A percentile compares a stretch with the other conserved stretches of the same genome.
Conservation (phyloP, 2,329 filamentous ascomycete species). For the Colletotrichum siamense region DNA sequence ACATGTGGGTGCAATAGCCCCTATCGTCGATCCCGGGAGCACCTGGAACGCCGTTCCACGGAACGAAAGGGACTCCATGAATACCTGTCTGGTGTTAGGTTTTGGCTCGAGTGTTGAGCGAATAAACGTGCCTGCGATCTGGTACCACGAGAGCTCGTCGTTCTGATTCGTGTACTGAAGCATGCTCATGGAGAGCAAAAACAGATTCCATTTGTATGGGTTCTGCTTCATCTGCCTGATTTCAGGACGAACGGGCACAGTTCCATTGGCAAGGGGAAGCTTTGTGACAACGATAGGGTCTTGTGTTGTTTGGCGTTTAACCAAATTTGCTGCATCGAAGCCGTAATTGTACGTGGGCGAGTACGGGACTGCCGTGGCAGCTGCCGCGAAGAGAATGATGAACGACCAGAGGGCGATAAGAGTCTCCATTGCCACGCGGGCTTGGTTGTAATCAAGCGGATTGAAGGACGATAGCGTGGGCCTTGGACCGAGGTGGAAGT, state of each 20-base stretch:
- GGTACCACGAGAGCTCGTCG: constrained; percentile 74
- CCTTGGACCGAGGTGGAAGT: background rate
- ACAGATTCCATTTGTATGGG: constrained; percentile 75
- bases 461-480: background rate
- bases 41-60: constrained; percentile 59
- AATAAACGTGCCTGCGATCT: constrained; percentile 68
- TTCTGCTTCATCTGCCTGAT: constrained; percentile 70
- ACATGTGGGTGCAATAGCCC: constrained; percentile 81
- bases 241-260: constrained; percentile 62
- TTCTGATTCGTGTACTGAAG: constrained; percentile 72
- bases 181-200: constrained; percentile 74
- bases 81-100: constrained; percentile 60
- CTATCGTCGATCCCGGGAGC: constrained; percentile 56
- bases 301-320: constrained; percentile 43
- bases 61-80: constrained; percentile 73
- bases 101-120: background rate
- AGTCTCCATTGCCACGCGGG: background rate
- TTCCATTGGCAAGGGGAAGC: constrained; percentile 45
- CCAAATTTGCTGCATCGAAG: constrained; percentile 43
- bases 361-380: background rate
- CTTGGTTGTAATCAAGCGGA: background rate
- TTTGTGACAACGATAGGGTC: constrained; percentile 48
- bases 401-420: background rate
- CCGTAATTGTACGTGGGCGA: constrained; percentile 54
- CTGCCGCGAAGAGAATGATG: background rate